A percentile compares a stretch with the other conserved stretches of the same genome.
These are phyloP conservation scores for Raffaelea albimanens DNA, from an alignment of 2,329 filamentous ascomycete species.

Conservation along the genomic window DNA sequence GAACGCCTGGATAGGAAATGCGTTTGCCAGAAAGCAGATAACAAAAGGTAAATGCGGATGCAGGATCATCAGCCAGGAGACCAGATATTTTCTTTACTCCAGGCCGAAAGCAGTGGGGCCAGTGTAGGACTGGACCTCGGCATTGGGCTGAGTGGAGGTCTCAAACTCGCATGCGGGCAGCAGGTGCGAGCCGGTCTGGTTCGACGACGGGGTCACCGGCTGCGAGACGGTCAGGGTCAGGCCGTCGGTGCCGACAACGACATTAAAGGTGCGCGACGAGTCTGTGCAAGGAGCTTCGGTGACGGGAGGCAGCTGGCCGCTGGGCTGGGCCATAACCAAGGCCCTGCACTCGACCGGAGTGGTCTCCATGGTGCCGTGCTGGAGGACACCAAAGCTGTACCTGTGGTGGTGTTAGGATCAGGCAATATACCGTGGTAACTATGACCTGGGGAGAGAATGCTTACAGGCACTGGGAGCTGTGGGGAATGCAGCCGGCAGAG, in stretches of 20 bases:
- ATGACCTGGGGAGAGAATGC: neutral
- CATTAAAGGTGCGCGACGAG: neutral
- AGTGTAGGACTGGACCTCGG: constrained; percentile 1
- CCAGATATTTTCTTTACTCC: no score
- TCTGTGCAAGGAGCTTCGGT: neutral
- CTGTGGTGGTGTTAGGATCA: neutral
- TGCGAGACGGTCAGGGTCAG: constrained; percentile 1
- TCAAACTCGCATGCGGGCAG: neutral
- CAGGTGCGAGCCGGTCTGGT: neutral
- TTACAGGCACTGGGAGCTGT: constrained; percentile 1
- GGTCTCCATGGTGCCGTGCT: neutral
- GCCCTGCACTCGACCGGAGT: neutral
- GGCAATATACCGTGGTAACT: neutral
- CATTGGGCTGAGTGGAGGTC: neutral
- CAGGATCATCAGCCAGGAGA: no score
- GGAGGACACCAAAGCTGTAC: constrained; percentile 1
- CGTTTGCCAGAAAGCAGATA: no score
- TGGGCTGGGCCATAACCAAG: neutral
- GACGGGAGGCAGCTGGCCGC: neutral
- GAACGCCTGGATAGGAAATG: no score
- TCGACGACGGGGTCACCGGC: neutral
- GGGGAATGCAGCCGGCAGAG: neutral
- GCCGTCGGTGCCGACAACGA: neutral
- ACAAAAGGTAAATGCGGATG: no score
- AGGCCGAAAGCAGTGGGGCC: constrained; percentile 2